Base-by-base conservation (phyloP, 257 asterid species). In the Perilla frutescens region DNA sequence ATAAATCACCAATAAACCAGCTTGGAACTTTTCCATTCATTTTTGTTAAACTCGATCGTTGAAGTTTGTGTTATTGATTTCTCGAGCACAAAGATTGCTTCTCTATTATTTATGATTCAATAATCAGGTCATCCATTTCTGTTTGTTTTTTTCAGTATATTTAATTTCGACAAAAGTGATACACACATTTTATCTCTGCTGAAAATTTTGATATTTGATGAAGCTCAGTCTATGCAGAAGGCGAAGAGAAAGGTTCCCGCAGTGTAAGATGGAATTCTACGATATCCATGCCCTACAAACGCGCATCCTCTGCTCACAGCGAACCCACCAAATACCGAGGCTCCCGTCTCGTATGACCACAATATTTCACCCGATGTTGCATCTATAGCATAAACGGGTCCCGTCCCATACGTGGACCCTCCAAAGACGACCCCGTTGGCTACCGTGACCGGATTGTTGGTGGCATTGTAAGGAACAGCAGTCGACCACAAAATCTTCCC, bases 401-500 rank as follows among this genome's bases (percentile, higher is more conserved):
- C 89, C 1, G 79, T 76, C 5, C 73, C 34, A 26, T 81, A 68
- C 0, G 81, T 76, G 6, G 89, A 85, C 5, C 93, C 90, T 0
- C 74, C 90, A 44, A 85, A 80, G 1, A 87, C 4, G 9, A 87
- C 83, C 5, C 86, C 90, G 11, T 87, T 85, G 62, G 83, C 87
- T 3, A 81, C 29, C 1, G 83, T 78, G 7, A 87, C 85, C 0
- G 87, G 87, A 61, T 81, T 83, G 0, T 81, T 73, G 0, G 76
- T 74, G 56, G 79, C 81, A 37, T 84, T 83, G 73, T 81, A 4
- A 0, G 92, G 88, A 57, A 70, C 82, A 5, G 86, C 89, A 1
- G 90, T 80, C n/a, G 93, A 84, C 90, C 90, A 83, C 50, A 83
- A 1, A 32, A 85, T 49, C 29, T 75, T 20, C n/a, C 92, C 92